Base-by-base conservation (phyloP, 1,284 basidiomycete genomes). In the Melampsora americana region DNA sequence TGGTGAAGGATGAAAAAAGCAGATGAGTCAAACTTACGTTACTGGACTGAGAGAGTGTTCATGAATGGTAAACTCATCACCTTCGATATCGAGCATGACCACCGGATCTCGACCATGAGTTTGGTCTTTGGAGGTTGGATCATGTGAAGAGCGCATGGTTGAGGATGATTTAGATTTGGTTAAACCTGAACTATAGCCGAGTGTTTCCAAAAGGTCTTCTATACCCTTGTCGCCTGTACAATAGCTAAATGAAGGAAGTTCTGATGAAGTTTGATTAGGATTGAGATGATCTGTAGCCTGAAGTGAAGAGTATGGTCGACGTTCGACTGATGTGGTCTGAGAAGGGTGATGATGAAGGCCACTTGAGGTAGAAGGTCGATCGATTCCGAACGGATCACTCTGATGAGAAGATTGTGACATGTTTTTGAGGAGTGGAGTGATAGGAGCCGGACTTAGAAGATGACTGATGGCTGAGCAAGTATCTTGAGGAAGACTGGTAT, bases 11-110 rank as follows among this genome's bases (percentile, higher is more conserved):
- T 18, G 18, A n/a, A 7, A 62, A 62, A 18, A 62, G 59, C n/a
- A n/a, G n/a, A n/a, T n/a, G n/a, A n/a, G n/a, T n/a, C n/a, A 42
- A 28, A 64, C 73, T 69, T 23, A 76, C 73, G 73, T 50, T 39
- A 76, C 73, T 61, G 73, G 73, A 56, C 73, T 76, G 11, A 76
- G 66, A 35, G 66, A 76, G 44, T 76, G 73, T 69, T 76, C 73
- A 61, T 76, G 73, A 42, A 76, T 50, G 11, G 66, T 67, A 56
- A 76, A 76, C 64, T 68, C 66, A 50, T 32, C 42, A 12, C 73
- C 73, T 46, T 76, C 66, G 5, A 61, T 68, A 46, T 76, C 73
- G 26, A 69, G 18, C 60, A 68, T 48, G 56, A 69, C 50, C n/a
- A 76, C n/a, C 18, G 73, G 42, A 42, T 6, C 14, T 9, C 72